A percentile compares a stretch with the other conserved stretches of the same genome.
These are phyloP conservation scores for Suhomyces chickasaworum DNA, from an alignment of 1,139 yeast genomes.

Conservation along the genomic window DNA sequence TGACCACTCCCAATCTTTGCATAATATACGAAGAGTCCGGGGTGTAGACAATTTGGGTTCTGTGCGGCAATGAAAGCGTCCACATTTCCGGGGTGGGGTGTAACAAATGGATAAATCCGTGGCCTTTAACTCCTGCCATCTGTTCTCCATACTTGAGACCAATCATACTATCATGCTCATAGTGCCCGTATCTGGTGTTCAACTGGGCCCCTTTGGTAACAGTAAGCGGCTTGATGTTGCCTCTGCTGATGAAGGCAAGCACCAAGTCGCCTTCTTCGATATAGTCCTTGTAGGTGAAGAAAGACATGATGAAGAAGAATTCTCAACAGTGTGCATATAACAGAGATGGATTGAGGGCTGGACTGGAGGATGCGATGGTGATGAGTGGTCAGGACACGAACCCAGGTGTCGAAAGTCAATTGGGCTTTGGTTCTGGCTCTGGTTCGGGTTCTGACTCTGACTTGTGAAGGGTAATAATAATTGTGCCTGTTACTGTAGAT, in stretches of 20 bases:
- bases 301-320: slow-evolving; percentile 34
- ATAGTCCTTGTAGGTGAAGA: slow-evolving; percentile 51
- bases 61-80: slow-evolving; percentile 92
- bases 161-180: slow-evolving; percentile 79
- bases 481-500: too few species aligned
- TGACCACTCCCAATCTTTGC: slow-evolving; percentile 72
- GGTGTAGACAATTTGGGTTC: slow-evolving; percentile 96
- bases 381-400: background rate
- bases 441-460: too few species aligned
- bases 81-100: slow-evolving; percentile 96
- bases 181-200: slow-evolving; percentile 87
- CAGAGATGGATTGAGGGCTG: background rate
- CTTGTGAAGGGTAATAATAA: too few species aligned
- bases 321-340: slow-evolving; percentile 11
- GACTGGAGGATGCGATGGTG: background rate
- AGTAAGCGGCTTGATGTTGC: slow-evolving; percentile 71
- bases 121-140: slow-evolving; percentile 73
- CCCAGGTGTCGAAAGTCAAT: too few species aligned
- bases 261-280: slow-evolving; percentile 87
- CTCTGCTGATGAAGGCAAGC: slow-evolving; percentile 81
- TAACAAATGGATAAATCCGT: slow-evolving; percentile 84
- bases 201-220: slow-evolving; percentile 61
- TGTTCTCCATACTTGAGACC: slow-evolving; percentile 86
- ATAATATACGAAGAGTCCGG: slow-evolving; percentile 92
- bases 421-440: too few species aligned